Percentiles rank a stretch among this genome's conserved stretches.
These are phyloP conservation scores for Trametes cingulata DNA, from an alignment of 768 basidiomycete genomes.

Conservation along the genomic window DNA sequence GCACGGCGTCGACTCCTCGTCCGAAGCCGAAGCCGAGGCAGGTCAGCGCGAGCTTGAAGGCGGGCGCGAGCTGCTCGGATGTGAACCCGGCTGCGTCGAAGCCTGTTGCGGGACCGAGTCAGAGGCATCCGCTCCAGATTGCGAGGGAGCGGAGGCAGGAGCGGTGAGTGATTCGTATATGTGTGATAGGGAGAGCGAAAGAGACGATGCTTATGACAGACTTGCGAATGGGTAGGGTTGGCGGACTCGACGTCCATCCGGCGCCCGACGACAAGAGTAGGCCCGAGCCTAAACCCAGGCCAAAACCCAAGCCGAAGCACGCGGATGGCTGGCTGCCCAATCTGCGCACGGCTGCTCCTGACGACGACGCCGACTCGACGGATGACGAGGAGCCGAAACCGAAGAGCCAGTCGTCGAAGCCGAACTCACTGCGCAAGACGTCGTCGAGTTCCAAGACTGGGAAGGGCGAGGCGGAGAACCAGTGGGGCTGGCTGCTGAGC, in stretches of 20 bases:
- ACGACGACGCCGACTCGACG: neutral
- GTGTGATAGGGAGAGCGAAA: neutral
- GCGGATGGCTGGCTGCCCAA: constrained; percentile 8
- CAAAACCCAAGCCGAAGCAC: neutral
- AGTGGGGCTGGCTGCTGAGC: constrained; percentile 13
- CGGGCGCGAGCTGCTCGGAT: neutral
- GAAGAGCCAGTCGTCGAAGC: neutral
- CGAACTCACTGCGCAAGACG: neutral
- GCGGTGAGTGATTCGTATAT: neutral
- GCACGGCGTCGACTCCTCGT: neutral
- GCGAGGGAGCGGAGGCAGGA: constrained; percentile 9
- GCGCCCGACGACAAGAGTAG: too few species aligned
- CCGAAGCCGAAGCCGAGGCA: neutral
- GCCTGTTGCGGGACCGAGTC: neutral
- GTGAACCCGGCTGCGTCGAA: neutral
- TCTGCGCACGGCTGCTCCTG: neutral
- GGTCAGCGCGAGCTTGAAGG: too few species aligned
- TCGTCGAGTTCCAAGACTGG: neutral
- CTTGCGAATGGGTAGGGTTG: neutral
- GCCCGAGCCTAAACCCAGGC: neutral
- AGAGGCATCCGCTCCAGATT: constrained; percentile 3
- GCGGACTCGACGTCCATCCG: too few species aligned
- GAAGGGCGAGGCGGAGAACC: neutral
- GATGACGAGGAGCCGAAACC: neutral
- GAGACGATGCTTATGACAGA: neutral